Percentiles rank a stretch among this genome's conserved stretches.
Conservation (phyloP, 108 stramenopile species). For the Discostella stelligeroides region DNA sequence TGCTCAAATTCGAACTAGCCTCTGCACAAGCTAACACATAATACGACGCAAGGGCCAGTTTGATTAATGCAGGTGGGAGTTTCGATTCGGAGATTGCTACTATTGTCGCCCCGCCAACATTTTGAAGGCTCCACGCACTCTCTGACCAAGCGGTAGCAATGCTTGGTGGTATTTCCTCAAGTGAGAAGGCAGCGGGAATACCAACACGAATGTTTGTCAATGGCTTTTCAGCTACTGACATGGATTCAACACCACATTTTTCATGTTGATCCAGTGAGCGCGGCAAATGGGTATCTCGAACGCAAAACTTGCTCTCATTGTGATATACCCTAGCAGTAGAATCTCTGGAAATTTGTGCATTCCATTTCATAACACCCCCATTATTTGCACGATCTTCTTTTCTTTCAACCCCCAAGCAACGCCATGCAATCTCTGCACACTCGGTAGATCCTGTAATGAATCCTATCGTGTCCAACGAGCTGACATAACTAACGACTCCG, state of each 20-base stretch:
- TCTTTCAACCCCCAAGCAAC: slow-evolving; percentile 32
- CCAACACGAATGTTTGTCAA: slow-evolving; percentile 74
- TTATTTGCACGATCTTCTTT: not conserved
- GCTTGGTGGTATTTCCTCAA: slow-evolving; percentile 67
- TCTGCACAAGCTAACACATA: slow-evolving; percentile 96
- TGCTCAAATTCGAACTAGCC: slow-evolving; percentile 94
- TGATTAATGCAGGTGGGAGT: slow-evolving; percentile 70
- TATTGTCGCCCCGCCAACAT: slow-evolving; percentile 61
- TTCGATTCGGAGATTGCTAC: slow-evolving; percentile 50
- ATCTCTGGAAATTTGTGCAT: slow-evolving; percentile 53
- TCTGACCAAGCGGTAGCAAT: slow-evolving; percentile 60
- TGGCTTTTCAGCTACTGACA: slow-evolving; percentile 17
- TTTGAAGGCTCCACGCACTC: slow-evolving; percentile 54
- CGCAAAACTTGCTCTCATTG: slow-evolving; percentile 1
- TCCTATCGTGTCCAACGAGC: slow-evolving; percentile 93
- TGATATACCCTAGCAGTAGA: slow-evolving; percentile 59
- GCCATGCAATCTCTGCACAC: slow-evolving; percentile 62
- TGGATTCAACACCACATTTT: not conserved
- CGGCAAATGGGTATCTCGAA: not conserved
- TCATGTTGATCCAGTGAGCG: not conserved
- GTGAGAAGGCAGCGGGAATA: slow-evolving; percentile 80
- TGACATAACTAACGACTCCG: slow-evolving; percentile 95
- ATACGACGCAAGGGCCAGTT: slow-evolving; percentile 86
- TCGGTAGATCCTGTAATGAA: slow-evolving; percentile 69
- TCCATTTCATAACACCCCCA: slow-evolving; percentile 1